Conservation (phyloP, 768 basidiomycete species). For the Russula compacta region DNA sequence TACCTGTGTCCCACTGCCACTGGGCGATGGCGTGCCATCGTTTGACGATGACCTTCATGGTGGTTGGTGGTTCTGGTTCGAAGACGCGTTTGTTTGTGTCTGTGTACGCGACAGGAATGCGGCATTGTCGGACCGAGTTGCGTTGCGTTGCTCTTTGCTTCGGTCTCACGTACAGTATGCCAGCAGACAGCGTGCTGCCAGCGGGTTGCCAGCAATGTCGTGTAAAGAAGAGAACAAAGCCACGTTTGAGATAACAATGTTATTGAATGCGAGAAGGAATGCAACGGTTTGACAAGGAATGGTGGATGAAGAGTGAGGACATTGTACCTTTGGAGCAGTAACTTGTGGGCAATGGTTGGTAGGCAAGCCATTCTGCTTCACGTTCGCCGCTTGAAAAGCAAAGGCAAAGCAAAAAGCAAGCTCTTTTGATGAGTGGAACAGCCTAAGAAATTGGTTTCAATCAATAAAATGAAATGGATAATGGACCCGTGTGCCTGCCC, state of each 20-base stretch:
- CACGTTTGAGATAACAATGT: neutral
- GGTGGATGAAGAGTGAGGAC: neutral
- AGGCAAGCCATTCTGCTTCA: neutral
- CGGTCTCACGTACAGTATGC: neutral
- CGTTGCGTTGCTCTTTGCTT: too few species aligned
- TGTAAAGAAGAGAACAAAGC: neutral
- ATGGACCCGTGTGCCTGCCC: slow-evolving; percentile 9
- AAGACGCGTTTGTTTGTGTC: slow-evolving; percentile 19
- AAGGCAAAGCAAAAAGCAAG: neutral
- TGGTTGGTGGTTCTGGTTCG: neutral
- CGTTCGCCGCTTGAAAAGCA: too few species aligned
- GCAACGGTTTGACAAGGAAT: neutral
- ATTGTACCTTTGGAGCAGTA: neutral
- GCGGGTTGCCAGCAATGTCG: neutral
- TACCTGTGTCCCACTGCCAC: slow-evolving; percentile 73
- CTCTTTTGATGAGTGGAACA: neutral
- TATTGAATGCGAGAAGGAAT: neutral
- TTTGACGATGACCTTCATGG: slow-evolving; percentile 78
- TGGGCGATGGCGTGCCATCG: slow-evolving; percentile 83
- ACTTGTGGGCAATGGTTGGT: neutral
- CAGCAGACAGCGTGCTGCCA: neutral
- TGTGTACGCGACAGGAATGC: slow-evolving; percentile 17
- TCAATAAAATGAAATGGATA: neutral
- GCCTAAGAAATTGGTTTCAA: neutral
- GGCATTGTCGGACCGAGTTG: slow-evolving; percentile 3